These are phyloP conservation scores for Penicillium cataractarum DNA, from an alignment of 495 filamentous ascomycete species.

Conservation along the genomic window DNA sequence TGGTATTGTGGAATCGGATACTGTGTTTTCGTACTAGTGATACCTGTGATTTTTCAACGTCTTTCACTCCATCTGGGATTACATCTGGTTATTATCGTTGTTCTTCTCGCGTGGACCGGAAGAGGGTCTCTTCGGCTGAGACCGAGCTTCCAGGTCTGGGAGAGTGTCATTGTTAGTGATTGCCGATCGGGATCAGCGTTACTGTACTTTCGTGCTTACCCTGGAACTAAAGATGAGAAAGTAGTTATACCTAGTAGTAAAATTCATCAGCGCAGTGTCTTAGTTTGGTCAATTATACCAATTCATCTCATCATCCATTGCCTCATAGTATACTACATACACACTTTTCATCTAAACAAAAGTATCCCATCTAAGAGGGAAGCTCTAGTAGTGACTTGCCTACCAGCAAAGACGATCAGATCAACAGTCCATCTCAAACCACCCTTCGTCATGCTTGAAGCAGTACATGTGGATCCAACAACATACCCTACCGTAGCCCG, in stretches of 20 bases:
- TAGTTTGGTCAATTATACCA: too few relatives aligned
- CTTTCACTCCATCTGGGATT: background rate
- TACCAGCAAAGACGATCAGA: too few relatives aligned
- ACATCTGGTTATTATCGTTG: background rate
- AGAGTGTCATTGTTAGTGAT: background rate
- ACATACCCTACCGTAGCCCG: too few relatives aligned
- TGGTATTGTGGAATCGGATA: background rate
- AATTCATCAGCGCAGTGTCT: too few relatives aligned
- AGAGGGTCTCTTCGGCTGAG: background rate
- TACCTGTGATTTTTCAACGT: too few relatives aligned
- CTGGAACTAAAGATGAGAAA: background rate
- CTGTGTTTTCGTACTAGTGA: background rate
- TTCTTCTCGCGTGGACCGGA: too few relatives aligned
- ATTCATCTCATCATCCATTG: too few relatives aligned
- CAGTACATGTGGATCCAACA: too few relatives aligned
- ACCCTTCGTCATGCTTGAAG: too few relatives aligned
- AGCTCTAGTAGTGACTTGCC: background rate
- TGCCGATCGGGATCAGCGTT: conserved; percentile 3
- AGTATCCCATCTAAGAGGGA: too few relatives aligned
- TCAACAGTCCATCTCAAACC: too few relatives aligned
- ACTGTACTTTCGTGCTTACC: background rate
- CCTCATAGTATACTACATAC: background rate
- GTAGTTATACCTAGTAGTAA: too few relatives aligned
- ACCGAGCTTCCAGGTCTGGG: background rate
- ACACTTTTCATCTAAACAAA: background rate